phyloP scores from a whole-genome alignment of 2,329 filamentous ascomycete species.

The Aspergillus quadrilineatus region DNA sequence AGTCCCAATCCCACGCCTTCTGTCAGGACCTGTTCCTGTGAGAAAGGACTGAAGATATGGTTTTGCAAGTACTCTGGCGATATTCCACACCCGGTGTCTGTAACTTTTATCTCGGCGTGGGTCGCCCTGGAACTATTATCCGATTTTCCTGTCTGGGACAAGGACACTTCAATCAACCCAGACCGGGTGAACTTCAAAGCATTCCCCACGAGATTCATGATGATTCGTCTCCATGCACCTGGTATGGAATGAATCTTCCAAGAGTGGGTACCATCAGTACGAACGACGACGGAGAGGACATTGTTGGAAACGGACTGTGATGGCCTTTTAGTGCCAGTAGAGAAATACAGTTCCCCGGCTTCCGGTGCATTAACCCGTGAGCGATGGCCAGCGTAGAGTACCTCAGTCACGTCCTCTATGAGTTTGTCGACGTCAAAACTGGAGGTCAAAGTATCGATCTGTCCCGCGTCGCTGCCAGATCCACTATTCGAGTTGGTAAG shows the following conservation, averaged over 20 bases:
- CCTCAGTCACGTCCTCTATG: conserved; percentile 31
- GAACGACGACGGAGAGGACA: conserved; percentile 26
- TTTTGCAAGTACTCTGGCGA: conserved; percentile 57
- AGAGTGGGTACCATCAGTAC: neutral
- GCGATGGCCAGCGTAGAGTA: conserved; percentile 30
- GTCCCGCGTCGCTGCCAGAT: conserved; percentile 1
- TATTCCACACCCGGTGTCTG: conserved; percentile 65
- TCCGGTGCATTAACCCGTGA: conserved; percentile 15
- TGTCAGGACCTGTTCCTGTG: conserved; percentile 59
- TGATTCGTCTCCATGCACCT: conserved; percentile 34
- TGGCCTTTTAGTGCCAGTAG: conserved; percentile 11
- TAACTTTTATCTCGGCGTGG: conserved; percentile 46
- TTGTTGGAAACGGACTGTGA: conserved; percentile 4
- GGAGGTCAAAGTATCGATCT: conserved; percentile 26
- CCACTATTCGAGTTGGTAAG: conserved; percentile 20
- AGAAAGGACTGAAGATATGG: conserved; percentile 61
- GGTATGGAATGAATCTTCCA: conserved; percentile 33
- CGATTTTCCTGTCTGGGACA: conserved; percentile 19
- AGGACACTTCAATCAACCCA: conserved; percentile 33
- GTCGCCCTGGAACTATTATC: conserved; percentile 13
- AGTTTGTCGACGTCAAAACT: conserved; percentile 34
- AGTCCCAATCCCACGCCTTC: conserved; percentile 65
- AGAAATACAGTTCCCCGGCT: conserved; percentile 13
- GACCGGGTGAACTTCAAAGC: conserved; percentile 38
- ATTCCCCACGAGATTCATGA: conserved; percentile 41